These are phyloP conservation scores for Clonostachys chloroleuca DNA, from an alignment of 2,329 filamentous ascomycete species.

Conservation along the genomic window DNA sequence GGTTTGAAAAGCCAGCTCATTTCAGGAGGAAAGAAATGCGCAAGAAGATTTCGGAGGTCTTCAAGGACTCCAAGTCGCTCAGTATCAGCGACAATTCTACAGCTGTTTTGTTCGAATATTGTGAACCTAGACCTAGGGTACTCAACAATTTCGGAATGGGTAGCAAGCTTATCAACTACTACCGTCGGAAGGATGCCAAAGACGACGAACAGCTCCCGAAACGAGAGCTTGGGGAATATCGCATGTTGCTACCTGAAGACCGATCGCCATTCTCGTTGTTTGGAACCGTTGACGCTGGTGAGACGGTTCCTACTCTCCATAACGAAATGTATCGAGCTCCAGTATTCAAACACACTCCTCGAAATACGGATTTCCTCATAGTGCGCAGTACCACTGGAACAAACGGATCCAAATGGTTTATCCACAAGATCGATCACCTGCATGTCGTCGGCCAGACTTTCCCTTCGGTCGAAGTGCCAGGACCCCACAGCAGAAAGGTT, in stretches of 20 bases:
- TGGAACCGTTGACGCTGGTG: slow-evolving; percentile 85
- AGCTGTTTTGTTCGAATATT: slow-evolving; percentile 88
- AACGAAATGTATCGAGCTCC: slow-evolving; percentile 95
- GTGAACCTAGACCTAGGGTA: slow-evolving; percentile 86
- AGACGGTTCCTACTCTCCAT: slow-evolving; percentile 85
- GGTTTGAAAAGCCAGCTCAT: slow-evolving; percentile 66
- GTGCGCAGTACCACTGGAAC: slow-evolving; percentile 76
- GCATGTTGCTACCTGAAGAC: slow-evolving; percentile 85
- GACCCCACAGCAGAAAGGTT: slow-evolving; percentile 89
- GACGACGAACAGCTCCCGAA: slow-evolving; percentile 76
- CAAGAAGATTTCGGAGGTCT: slow-evolving; percentile 75
- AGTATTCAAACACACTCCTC: slow-evolving; percentile 80
- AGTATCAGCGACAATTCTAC: slow-evolving; percentile 86
- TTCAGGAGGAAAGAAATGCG: slow-evolving; percentile 81
- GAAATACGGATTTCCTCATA: slow-evolving; percentile 80
- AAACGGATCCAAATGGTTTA: slow-evolving; percentile 73
- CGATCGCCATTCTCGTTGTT: slow-evolving; percentile 95
- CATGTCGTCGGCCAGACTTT: slow-evolving; percentile 91
- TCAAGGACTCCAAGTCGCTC: slow-evolving; percentile 74
- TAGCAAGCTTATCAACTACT: slow-evolving; percentile 93
- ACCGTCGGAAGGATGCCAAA: slow-evolving; percentile 70
- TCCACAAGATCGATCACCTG: slow-evolving; percentile 87
- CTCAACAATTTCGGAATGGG: slow-evolving; percentile 98
- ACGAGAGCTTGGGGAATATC: slow-evolving; percentile 81
- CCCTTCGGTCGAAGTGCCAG: slow-evolving; percentile 86